Base-by-base conservation (phyloP, 768 basidiomycete genomes). In the Chalciporus chontae region DNA sequence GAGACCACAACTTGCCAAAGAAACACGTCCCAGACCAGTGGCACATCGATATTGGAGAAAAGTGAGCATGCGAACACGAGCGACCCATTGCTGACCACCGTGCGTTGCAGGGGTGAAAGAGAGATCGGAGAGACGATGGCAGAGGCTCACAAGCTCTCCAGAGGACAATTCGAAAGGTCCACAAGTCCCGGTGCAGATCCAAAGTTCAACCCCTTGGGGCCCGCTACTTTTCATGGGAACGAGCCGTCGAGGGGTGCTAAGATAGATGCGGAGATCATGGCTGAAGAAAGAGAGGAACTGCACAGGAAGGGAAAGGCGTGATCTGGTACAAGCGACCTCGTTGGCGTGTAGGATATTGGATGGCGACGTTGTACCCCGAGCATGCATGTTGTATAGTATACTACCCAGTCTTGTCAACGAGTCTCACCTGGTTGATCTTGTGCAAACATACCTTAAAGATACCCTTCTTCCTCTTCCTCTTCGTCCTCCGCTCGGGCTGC, bases 181-280 rank as follows among this genome's bases (percentile, higher is more conserved):
- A 62, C 15, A 66, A 71, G 36, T 49, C 66, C 50, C 43, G 58
- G 54, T 43, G 54, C 57, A 5, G 60, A 70, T 37, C 71, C 71
- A 0, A 61, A 69, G 26, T 62, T 64, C 0, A 73, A 81, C 48
- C 80, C 81, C 11, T 60, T 77, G 23, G 71, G 71, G 40, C 77
- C 77, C 9, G 80, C 80, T 1, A 64, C 61, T n/a, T 60, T 69
- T 14, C 81, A 83, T 46, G 79, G 81, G 0, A 74, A 84, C 55
- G 67, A 82, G 52, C 81, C 83, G 0, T 81, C 80, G 0, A 66
- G 73, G 34, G 81, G 82, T 0, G 83, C 81, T 1, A 63, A 76
- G 59, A 72, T 81, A n/a, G 83, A 84, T 57, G 77, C 77, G 4
- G 68, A 82, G 54, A 65, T 84, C 17, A 71, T 77, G 67, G 58